Evolutionary conservation across 371 early-diverging fungal species (phyloP).

Genomic region (Rhizomucor pusillus): DNA sequence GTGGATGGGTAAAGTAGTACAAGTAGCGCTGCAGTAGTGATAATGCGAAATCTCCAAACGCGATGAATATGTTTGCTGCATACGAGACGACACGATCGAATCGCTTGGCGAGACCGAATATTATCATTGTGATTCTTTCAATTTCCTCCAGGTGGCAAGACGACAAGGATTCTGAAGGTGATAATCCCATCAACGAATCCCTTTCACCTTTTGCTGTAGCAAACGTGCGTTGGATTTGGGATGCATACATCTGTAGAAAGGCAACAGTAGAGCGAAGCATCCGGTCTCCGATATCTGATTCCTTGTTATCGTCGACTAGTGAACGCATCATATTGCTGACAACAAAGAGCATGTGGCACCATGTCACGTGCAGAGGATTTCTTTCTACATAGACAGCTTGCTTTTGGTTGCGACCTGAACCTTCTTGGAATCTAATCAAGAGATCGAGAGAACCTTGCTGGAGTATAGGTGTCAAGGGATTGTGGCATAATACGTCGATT

Average conservation of each 20-base stretch:
- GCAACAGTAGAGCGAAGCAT: conserved; percentile 20
- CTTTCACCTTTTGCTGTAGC: conserved; percentile 25
- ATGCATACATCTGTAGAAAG: conserved; percentile 36
- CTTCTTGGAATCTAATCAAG: conserved; percentile 32
- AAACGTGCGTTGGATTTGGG: conserved; percentile 36
- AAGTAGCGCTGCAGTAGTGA: conserved; percentile 33
- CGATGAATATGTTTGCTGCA: conserved; percentile 24
- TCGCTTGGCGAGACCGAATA: conserved; percentile 29
- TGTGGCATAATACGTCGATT: conserved; percentile 29
- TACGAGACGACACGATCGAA: conserved; percentile 16
- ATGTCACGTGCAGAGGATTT: conserved; percentile 36
- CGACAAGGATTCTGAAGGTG: conserved; percentile 33
- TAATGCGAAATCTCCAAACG: conserved; percentile 35
- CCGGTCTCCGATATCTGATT: conserved; percentile 8
- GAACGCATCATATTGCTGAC: conserved; percentile 28
- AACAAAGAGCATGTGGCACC: conserved; percentile 41
- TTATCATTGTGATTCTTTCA: conserved; percentile 31
- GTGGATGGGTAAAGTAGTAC: conserved; percentile 43
- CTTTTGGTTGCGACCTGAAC: not conserved
- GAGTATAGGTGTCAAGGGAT: conserved; percentile 25
- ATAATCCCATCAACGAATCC: conserved; percentile 21
- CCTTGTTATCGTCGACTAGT: conserved; percentile 7
- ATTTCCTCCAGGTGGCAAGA: conserved; percentile 38
- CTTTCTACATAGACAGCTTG: conserved; percentile 22
- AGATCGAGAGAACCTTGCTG: conserved; percentile 30